phyloP scores from a whole-genome alignment of 2,329 filamentous ascomycete genomes.

The Trichoderma hamatum region DNA sequence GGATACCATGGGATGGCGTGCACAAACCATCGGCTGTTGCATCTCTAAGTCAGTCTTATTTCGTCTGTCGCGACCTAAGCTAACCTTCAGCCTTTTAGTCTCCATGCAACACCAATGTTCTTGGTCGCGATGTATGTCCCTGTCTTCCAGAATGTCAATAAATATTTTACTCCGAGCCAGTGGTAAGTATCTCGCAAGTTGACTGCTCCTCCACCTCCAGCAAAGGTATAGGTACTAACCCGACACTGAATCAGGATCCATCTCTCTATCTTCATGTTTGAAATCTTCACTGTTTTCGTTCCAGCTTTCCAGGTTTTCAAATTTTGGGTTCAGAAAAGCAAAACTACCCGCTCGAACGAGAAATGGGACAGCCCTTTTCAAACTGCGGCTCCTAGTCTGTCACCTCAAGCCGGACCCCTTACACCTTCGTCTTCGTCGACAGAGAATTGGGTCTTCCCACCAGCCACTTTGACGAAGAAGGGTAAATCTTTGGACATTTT shows the following conservation, averaged over 20 bases:
- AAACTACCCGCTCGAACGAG: conserved; percentile 29
- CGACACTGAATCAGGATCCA: conserved; percentile 36
- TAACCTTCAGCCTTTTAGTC: conserved; percentile 39
- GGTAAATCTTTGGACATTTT: conserved; percentile 11
- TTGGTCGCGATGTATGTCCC: conserved; percentile 58
- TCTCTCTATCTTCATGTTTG: conserved; percentile 63
- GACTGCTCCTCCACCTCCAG: conserved; percentile 45
- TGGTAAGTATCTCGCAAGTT: conserved; percentile 52
- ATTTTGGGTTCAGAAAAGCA: conserved; percentile 41
- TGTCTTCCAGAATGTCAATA: conserved; percentile 53
- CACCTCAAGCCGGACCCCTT: conserved; percentile 15
- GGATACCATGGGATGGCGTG: conserved; percentile 60
- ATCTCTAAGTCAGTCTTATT: conserved; percentile 36
- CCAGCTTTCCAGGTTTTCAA: conserved; percentile 59
- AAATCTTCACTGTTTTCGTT: conserved; percentile 63
- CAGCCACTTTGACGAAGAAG: conserved; percentile 23
- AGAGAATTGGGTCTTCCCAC: conserved; percentile 1
- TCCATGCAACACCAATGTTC: conserved; percentile 67
- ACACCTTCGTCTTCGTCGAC: conserved; percentile 25
- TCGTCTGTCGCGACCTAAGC: background rate
- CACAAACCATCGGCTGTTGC: conserved; percentile 53
- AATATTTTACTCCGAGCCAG: conserved; percentile 58
- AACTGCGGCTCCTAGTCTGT: conserved; percentile 10
- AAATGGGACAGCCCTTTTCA: conserved; percentile 28
- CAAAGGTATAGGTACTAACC: conserved; percentile 32